These are phyloP conservation scores for Amphirosellinia nigrospora DNA, from an alignment of 495 filamentous ascomycete species.

Conservation along the genomic window DNA sequence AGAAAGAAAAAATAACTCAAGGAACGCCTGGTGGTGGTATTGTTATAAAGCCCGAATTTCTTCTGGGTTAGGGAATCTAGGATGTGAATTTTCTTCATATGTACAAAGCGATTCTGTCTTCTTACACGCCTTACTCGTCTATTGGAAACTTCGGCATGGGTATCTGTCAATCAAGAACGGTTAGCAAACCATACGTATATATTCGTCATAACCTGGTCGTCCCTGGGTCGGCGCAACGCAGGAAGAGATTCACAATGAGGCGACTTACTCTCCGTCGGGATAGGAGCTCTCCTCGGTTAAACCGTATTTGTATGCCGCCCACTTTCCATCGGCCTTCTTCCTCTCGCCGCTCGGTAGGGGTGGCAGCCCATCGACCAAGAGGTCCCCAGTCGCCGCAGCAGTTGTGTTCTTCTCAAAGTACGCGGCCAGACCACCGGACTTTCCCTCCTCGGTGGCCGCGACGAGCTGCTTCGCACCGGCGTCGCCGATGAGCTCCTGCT, in stretches of 20 bases:
- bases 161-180: conserved; percentile 40
- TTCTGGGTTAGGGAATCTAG: conserved; percentile 31
- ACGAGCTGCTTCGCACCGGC: conserved; percentile 81
- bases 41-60: conserved; percentile 14
- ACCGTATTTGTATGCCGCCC: conserved; percentile 61
- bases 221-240: neutral
- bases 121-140: conserved; percentile 34
- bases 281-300: conserved; percentile 64
- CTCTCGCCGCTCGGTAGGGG: conserved; percentile 76
- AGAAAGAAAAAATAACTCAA: conserved; percentile 5
- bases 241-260: neutral
- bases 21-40: conserved; percentile 8
- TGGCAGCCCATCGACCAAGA: conserved; percentile 79
- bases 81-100: conserved; percentile 28
- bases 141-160: conserved; percentile 56
- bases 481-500: conserved; percentile 83
- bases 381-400: conserved; percentile 60
- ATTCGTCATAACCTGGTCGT: neutral
- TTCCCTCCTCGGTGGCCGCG: conserved; percentile 77
- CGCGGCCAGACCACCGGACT: conserved; percentile 70
- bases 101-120: conserved; percentile 29
- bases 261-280: conserved; percentile 58
- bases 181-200: neutral
- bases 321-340: conserved; percentile 46
- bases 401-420: conserved; percentile 73